Evolutionary conservation across 306 rosid genomes (phyloP), one percentile per base, ranked within the genome.

Genomic region (Sphenostylis stenocarpa): DNA sequence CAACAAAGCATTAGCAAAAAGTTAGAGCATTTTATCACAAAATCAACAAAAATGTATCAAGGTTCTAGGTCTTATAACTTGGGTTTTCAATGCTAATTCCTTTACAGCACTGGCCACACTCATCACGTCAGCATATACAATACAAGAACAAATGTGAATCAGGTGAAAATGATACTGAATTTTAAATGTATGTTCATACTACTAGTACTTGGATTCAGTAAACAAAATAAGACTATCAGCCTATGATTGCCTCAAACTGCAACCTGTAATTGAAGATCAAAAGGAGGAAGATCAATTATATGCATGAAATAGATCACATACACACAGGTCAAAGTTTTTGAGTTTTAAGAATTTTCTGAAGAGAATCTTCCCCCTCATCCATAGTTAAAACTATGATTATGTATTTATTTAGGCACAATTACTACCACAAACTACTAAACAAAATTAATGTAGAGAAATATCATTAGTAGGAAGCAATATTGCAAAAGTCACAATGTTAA

Each of bases 1-100:
- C 48, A 16, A 56, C 49, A 2, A 21, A 45, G 28, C 44, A 66
- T 44, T 53, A 3, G 15, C 23, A 39, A 28, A 36, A 66, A 24
- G 65, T 26, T 47, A 31, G 49, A 56, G 26, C 3, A 53, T 31
- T 44, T 19, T 20, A 17, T 53, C 61, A 44, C 52, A 47, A 23
- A 31, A 51, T 45, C 13, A 7, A 58, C 70, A 45, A 43, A 24
- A 17, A 53, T 52, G 7, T 10, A 26, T 61, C 72, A 61, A 28
- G 68, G 72, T 17, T 71, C 16, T 38, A 63, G 55, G 34, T 72
- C 68, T 64, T 26, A 71, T 36, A 21, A 45, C 23, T 57, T 20
- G 15, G 56, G 41, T 34, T 44, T 56, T 55, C n/a, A 55, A 65
- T 31, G 55, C 34, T 31, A 33, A 31, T 44, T 41, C 53, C 4